A percentile compares a stretch with the other conserved stretches of the same genome.
phyloP scores from a whole-genome alignment of 768 basidiomycete genomes.

The Kockovaella imperatae region DNA sequence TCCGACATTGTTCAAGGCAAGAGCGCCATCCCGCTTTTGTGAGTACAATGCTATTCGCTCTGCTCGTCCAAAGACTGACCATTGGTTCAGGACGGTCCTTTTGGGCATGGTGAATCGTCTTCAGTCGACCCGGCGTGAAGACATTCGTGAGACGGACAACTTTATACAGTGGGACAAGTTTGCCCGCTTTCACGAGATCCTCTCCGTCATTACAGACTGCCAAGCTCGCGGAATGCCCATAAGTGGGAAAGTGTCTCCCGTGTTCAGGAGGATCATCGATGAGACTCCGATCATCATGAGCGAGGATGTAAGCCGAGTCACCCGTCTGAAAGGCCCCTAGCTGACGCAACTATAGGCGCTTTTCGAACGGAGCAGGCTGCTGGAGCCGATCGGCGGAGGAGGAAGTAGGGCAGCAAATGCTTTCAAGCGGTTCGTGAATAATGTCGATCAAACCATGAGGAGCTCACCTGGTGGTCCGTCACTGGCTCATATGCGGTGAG shows the following conservation, averaged over 20 bases:
- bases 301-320: conserved; percentile 35
- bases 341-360: conserved; percentile 13
- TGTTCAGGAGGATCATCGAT: conserved; percentile 22
- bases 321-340: neutral
- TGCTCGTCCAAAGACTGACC: conserved; percentile 57
- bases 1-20: conserved; percentile 61
- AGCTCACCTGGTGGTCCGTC: neutral
- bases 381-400: conserved; percentile 11
- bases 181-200: conserved; percentile 80
- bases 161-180: conserved; percentile 96
- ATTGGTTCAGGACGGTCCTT: conserved; percentile 83
- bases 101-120: conserved; percentile 73
- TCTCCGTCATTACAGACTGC: conserved; percentile 66
- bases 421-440: conserved; percentile 1
- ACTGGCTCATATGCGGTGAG: neutral
- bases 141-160: conserved; percentile 56
- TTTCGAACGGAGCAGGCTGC: conserved; percentile 23
- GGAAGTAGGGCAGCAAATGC: conserved; percentile 2
- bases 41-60: conserved; percentile 13
- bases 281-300: conserved; percentile 31
- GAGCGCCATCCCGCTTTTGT: conserved; percentile 70
- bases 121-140: conserved; percentile 74
- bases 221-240: conserved; percentile 53
- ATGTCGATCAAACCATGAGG: too few species aligned
- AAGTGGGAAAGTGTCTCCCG: conserved; percentile 12